These are phyloP conservation scores for Nyssa sinensis DNA, from an alignment of 148 eudicot genomes.

Conservation along the genomic window DNA sequence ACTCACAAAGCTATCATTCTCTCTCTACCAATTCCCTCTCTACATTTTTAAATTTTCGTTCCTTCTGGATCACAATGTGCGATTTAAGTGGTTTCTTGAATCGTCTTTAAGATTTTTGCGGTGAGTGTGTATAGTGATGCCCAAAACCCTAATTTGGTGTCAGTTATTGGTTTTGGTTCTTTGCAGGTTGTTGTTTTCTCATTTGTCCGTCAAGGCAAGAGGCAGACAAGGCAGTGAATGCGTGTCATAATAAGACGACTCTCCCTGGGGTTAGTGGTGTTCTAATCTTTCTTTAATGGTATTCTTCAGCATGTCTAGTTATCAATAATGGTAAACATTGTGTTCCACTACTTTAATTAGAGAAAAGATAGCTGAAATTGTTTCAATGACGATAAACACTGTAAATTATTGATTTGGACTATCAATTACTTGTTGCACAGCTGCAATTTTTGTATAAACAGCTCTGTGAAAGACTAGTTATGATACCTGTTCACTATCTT, in stretches of 20 bases:
- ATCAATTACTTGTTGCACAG: not conserved
- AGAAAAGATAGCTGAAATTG: not conserved
- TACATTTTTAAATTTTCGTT: not conserved
- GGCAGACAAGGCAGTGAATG: slow-evolving; percentile 84
- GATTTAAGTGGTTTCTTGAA: slow-evolving; percentile 6
- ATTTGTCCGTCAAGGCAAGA: slow-evolving; percentile 88
- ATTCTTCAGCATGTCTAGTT: not conserved
- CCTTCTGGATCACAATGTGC: slow-evolving; percentile 17
- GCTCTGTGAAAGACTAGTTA: not conserved
- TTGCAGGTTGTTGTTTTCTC: slow-evolving; percentile 86
- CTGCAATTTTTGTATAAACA: slow-evolving; percentile 5
- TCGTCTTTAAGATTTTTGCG: slow-evolving; percentile 1
- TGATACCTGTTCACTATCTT: not conserved
- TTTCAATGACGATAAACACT: not conserved
- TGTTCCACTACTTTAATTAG: too few relatives aligned
- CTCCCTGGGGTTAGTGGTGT: slow-evolving; percentile 73
- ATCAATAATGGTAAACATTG: not conserved
- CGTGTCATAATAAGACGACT: slow-evolving; percentile 85
- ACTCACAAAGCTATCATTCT: not conserved
- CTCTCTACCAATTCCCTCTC: not conserved
- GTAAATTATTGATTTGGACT: not conserved
- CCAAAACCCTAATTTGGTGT: slow-evolving; percentile 24
- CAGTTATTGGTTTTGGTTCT: not conserved
- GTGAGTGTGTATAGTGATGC: slow-evolving; percentile 10
- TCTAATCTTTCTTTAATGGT: slow-evolving; percentile 9